Conservation (phyloP, 2,329 filamentous ascomycete species). For the Diaporthe helianthi region DNA sequence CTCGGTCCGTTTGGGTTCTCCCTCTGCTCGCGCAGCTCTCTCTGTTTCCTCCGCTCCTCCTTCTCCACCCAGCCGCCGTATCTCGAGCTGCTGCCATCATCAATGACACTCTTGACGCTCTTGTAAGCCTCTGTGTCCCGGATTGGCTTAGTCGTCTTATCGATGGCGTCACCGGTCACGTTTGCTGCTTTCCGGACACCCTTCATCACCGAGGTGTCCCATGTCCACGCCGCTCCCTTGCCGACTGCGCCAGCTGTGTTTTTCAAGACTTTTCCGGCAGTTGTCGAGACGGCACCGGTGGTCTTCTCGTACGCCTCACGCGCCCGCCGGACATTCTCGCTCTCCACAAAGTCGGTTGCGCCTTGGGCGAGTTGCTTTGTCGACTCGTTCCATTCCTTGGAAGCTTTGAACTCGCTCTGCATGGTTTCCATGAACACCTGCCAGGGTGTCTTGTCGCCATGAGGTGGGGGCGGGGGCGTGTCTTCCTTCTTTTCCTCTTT, state of each 20-base stretch:
- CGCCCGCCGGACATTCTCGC: constrained; percentile 86
- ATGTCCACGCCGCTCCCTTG: constrained; percentile 93
- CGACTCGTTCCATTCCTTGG: constrained; percentile 98
- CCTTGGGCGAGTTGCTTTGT: constrained; percentile 92
- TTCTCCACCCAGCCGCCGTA: constrained; percentile 98
- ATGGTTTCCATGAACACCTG: constrained; percentile 99
- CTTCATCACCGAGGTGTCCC: constrained; percentile 94
- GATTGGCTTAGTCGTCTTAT: constrained; percentile 94
- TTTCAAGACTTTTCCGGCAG: constrained; percentile 81
- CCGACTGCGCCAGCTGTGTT: constrained; percentile 86
- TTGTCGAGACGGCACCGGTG: constrained; percentile 80
- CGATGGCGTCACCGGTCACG: constrained; percentile 83
- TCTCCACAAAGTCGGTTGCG: constrained; percentile 91
- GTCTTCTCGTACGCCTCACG: constrained; percentile 87
- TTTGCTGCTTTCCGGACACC: constrained; percentile 86
- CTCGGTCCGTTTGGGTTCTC: constrained; percentile 51
- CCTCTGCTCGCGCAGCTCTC: constrained; percentile 76
- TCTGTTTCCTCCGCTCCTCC: constrained; percentile 83
- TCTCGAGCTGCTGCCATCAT: constrained; percentile 93
- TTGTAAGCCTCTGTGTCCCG: constrained; percentile 95
- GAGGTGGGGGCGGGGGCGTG: constrained; percentile 85
- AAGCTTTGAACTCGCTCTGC: constrained; percentile 90
- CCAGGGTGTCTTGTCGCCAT: constrained; percentile 98
- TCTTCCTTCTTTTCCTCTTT: constrained; percentile 71
- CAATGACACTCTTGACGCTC: constrained; percentile 92